A percentile compares a stretch with the other conserved stretches of the same genome.
These are phyloP conservation scores for Linum lewisii DNA, from an alignment of 345 rosid species.

Conservation along the genomic window DNA sequence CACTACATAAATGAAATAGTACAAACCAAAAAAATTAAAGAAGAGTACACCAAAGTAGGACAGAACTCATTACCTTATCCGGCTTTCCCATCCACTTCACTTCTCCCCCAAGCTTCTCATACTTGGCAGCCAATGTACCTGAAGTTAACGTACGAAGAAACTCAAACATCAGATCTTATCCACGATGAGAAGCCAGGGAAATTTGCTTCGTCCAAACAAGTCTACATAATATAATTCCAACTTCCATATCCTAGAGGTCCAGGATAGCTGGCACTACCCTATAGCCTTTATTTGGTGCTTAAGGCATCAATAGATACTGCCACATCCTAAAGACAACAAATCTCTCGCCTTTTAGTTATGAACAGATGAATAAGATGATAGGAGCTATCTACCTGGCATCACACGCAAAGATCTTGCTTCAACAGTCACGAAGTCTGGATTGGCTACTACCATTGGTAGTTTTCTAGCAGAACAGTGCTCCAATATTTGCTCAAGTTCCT, in stretches of 20 bases:
- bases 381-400: constrained; percentile 69
- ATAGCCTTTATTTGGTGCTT: too few species aligned
- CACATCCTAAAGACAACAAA: too few species aligned
- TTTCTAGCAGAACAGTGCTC: constrained; percentile 53
- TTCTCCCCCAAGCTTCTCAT: constrained; percentile 82
- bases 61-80: constrained; percentile 41
- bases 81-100: constrained; percentile 99
- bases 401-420: constrained; percentile 73
- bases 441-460: constrained; percentile 91
- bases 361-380: constrained; percentile 4
- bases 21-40: too few species aligned
- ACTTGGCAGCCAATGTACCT: constrained; percentile 79
- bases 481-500: constrained; percentile 72
- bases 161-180: background rate
- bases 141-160: background rate
- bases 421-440: constrained; percentile 89
- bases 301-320: too few species aligned
- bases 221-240: too few species aligned
- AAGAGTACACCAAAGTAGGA: background rate
- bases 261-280: too few species aligned
- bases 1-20: too few species aligned
- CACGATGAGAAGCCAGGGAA: background rate
- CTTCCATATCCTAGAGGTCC: too few species aligned
- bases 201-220: too few species aligned
- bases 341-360: background rate